Conservation (phyloP, 2,329 filamentous ascomycete species). For the Thelonectria olida region DNA sequence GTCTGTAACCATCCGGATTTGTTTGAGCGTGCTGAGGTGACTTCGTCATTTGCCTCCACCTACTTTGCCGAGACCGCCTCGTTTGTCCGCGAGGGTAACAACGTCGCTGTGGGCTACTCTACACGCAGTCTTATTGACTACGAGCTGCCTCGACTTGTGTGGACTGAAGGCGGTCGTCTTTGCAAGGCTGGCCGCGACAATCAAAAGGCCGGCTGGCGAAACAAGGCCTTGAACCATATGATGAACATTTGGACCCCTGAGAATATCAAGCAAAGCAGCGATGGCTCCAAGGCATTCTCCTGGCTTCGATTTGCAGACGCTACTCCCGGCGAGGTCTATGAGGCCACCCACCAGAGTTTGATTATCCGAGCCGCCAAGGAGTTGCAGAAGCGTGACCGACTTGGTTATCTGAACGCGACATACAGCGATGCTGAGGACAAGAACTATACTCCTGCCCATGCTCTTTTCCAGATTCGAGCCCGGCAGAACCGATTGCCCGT, state of each 20-base stretch:
- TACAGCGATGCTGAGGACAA: slow-evolving; percentile 74
- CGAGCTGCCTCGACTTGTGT: slow-evolving; percentile 82
- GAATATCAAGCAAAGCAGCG: slow-evolving; percentile 73
- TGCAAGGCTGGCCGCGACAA: slow-evolving; percentile 79
- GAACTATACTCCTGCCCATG: slow-evolving; percentile 75
- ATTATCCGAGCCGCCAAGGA: slow-evolving; percentile 78
- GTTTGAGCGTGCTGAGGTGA: slow-evolving; percentile 93
- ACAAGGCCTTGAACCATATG: slow-evolving; percentile 78
- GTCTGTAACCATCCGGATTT: slow-evolving; percentile 98
- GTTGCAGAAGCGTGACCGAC: slow-evolving; percentile 62
- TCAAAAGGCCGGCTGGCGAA: slow-evolving; percentile 78
- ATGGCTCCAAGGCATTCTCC: slow-evolving; percentile 76
- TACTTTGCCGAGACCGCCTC: slow-evolving; percentile 95
- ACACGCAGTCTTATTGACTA: slow-evolving; percentile 88
- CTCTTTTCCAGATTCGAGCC: slow-evolving; percentile 82
- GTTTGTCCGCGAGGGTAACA: slow-evolving; percentile 87
- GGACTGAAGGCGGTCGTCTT: slow-evolving; percentile 80
- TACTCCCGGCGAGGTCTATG: slow-evolving; percentile 77
- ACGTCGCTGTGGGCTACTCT: slow-evolving; percentile 85
- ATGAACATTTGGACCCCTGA: slow-evolving; percentile 92
- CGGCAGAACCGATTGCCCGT: slow-evolving; percentile 73
- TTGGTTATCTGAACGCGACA: slow-evolving; percentile 72
- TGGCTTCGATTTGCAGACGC: slow-evolving; percentile 89
- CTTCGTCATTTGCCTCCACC: slow-evolving; percentile 83
- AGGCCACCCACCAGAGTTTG: slow-evolving; percentile 73